phyloP scores from a whole-genome alignment of 371 early-diverging fungal species.

The Dichotomocladium elegans region DNA sequence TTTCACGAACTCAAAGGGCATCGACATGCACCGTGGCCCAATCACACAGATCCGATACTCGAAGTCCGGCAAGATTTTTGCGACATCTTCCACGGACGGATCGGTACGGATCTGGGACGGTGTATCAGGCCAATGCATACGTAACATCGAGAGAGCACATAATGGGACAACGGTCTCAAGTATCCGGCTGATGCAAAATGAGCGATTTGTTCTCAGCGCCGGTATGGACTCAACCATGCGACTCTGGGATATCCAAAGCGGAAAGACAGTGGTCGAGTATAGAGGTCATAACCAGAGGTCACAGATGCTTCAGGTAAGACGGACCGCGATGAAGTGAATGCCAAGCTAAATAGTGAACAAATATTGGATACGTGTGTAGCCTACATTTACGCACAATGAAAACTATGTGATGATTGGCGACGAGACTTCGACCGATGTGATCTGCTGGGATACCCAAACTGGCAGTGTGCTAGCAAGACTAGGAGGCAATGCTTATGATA shows the following conservation, averaged over 20 bases:
- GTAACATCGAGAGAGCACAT: slow-evolving; percentile 73
- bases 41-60: slow-evolving; percentile 79
- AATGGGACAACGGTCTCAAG: slow-evolving; percentile 71
- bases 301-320: slow-evolving; percentile 36
- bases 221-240: slow-evolving; percentile 74
- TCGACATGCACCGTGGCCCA: slow-evolving; percentile 58
- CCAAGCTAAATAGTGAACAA: background rate
- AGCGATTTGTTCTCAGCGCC: slow-evolving; percentile 71
- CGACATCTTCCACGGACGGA: slow-evolving; percentile 79
- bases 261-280: slow-evolving; percentile 62
- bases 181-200: slow-evolving; percentile 70
- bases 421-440: slow-evolving; percentile 58
- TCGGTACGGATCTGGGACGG: slow-evolving; percentile 87
- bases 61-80: slow-evolving; percentile 67
- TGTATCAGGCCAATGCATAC: slow-evolving; percentile 67
- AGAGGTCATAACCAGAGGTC: slow-evolving; percentile 62
- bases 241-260: slow-evolving; percentile 83
- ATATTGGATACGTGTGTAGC: slow-evolving; percentile 22
- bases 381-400: slow-evolving; percentile 74
- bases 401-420: slow-evolving; percentile 75
- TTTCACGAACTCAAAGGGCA: slow-evolving; percentile 53
- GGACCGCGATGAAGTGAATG: background rate
- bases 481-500: no score
- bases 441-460: slow-evolving; percentile 66
- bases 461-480: slow-evolving; percentile 48